These are phyloP conservation scores for Aspergillus fischeri DNA, from an alignment of 2,329 filamentous ascomycete genomes.

Conservation along the genomic window DNA sequence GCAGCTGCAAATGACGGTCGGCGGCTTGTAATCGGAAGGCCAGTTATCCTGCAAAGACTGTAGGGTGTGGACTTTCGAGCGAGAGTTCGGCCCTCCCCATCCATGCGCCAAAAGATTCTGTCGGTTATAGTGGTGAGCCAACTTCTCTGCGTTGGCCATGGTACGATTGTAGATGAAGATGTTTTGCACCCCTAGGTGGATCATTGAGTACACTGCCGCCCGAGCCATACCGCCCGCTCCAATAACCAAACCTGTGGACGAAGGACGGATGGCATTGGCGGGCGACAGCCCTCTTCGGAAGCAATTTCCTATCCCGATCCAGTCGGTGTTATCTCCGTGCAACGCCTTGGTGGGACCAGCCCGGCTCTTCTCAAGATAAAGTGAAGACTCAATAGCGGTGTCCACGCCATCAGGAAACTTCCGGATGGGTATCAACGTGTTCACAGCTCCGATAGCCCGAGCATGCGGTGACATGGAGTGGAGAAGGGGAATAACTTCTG, in stretches of 20 bases:
- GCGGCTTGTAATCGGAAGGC: constrained; percentile 32
- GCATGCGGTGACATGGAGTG: constrained; percentile 68
- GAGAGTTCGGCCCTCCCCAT: constrained; percentile 12
- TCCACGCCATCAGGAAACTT: constrained; percentile 52
- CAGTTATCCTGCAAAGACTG: constrained; percentile 27
- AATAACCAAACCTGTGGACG: constrained; percentile 56
- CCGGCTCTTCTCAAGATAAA: constrained; percentile 57
- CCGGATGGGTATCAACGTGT: constrained; percentile 69
- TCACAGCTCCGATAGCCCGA: constrained; percentile 69
- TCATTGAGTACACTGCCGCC: constrained; percentile 39
- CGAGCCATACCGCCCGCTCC: constrained; percentile 54
- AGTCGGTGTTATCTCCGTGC: constrained; percentile 78
- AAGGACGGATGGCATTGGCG: constrained; percentile 59
- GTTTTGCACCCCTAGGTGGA: constrained; percentile 36
- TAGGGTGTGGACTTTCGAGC: constrained; percentile 26
- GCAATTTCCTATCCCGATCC: constrained; percentile 73
- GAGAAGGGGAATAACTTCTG: constrained; percentile 62
- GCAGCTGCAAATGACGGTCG: constrained; percentile 36
- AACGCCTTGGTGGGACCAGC: constrained; percentile 64
- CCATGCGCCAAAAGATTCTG: constrained; percentile 23
- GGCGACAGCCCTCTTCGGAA: constrained; percentile 69
- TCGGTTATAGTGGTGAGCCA: constrained; percentile 35
- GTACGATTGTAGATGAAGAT: constrained; percentile 39
- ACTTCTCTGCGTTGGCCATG: constrained; percentile 29
- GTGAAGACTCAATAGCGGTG: constrained; percentile 52